Percentiles rank a stretch among this genome's conserved stretches.
Conservation (phyloP, 495 filamentous ascomycete species). For the Sphaerosporella brunnea region DNA sequence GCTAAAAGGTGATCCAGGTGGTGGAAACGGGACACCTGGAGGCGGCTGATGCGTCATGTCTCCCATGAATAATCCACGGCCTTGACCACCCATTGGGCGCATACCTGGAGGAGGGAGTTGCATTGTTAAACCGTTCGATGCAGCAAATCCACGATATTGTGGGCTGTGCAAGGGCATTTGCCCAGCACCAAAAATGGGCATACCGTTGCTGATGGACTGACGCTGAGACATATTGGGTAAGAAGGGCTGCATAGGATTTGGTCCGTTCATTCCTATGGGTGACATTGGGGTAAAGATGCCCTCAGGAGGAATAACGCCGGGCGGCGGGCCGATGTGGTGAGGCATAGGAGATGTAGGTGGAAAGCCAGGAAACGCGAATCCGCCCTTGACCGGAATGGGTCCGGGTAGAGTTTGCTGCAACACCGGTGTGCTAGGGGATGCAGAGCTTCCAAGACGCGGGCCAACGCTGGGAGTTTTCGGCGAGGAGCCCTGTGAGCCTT, state of each 20-base stretch:
- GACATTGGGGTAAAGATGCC: slow-evolving; percentile 27
- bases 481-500: slow-evolving; percentile 55
- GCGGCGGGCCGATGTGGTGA: slow-evolving; percentile 27
- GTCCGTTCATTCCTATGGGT: slow-evolving; percentile 32
- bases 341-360: slow-evolving; percentile 28
- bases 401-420: slow-evolving; percentile 41
- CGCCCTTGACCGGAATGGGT: slow-evolving; percentile 32
- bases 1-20: slow-evolving; percentile 29
- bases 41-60: slow-evolving; percentile 31
- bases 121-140: slow-evolving; percentile 40
- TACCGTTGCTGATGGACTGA: slow-evolving; percentile 26
- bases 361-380: slow-evolving; percentile 19
- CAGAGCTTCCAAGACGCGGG: slow-evolving; percentile 41
- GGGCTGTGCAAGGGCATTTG: slow-evolving; percentile 26
- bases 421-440: slow-evolving; percentile 43
- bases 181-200: slow-evolving; percentile 24
- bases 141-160: slow-evolving; percentile 38
- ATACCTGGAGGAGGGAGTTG: slow-evolving; percentile 25
- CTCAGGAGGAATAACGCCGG: slow-evolving; percentile 27
- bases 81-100: slow-evolving; percentile 38
- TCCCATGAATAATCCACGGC: slow-evolving; percentile 46
- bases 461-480: slow-evolving; percentile 42
- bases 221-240: slow-evolving; percentile 39
- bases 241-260: slow-evolving; percentile 30
- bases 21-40: slow-evolving; percentile 31